Evolutionary conservation across 2,329 filamentous ascomycete genomes (phyloP).

Genomic region (Tolypocladium tundrense): DNA sequence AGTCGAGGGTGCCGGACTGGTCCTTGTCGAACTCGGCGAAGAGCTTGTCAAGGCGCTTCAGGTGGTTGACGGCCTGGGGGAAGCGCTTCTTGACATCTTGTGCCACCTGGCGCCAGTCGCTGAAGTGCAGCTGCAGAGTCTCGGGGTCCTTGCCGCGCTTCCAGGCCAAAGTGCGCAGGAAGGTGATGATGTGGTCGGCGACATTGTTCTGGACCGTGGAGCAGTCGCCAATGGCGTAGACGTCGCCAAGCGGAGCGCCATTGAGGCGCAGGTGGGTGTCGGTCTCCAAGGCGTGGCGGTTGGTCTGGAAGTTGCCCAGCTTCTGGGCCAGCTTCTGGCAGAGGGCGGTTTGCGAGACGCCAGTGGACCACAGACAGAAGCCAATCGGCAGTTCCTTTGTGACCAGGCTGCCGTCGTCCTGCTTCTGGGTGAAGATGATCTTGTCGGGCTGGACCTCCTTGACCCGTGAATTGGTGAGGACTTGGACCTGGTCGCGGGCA

Average conservation of each 20-base stretch:
- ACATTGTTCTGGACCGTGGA: slow-evolving; percentile 96
- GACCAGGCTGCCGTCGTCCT: slow-evolving; percentile 60
- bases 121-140: slow-evolving; percentile 75
- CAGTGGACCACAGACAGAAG: slow-evolving; percentile 96
- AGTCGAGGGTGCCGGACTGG: slow-evolving; percentile 85
- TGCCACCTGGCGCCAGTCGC: slow-evolving; percentile 80
- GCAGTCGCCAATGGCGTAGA: slow-evolving; percentile 95
- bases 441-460: slow-evolving; percentile 76
- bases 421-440: slow-evolving; percentile 81
- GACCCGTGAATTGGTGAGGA: slow-evolving; percentile 87
- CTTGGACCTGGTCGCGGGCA: slow-evolving; percentile 79
- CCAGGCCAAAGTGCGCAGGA: slow-evolving; percentile 82
- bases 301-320: slow-evolving; percentile 67
- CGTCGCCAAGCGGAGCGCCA: slow-evolving; percentile 82
- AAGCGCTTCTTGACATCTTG: slow-evolving; percentile 78
- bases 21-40: slow-evolving; percentile 91
- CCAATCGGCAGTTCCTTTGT: slow-evolving; percentile 91
- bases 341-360: slow-evolving; percentile 78
- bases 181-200: slow-evolving; percentile 80
- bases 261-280: slow-evolving; percentile 85
- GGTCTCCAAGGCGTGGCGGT: slow-evolving; percentile 85
- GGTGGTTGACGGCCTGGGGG: slow-evolving; percentile 78
- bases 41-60: slow-evolving; percentile 81
- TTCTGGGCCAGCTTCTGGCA: slow-evolving; percentile 68
- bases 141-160: slow-evolving; percentile 86